A percentile compares a stretch with the other conserved stretches of the same genome.
Evolutionary conservation across 495 filamentous ascomycete genomes (phyloP).

Genomic region (Penicillium riverlandense): DNA sequence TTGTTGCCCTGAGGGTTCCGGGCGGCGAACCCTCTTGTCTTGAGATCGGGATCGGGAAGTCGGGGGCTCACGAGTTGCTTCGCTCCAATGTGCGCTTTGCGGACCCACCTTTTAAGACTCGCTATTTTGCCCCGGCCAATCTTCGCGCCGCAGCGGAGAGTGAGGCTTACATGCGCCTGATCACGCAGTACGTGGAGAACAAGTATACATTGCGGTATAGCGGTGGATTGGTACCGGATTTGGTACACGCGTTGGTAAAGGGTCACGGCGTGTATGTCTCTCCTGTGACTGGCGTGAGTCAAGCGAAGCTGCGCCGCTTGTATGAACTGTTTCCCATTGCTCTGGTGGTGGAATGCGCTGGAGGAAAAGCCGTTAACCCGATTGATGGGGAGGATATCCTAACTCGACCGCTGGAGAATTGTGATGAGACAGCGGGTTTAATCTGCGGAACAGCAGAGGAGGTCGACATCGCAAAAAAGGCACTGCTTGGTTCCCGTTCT

Average conservation of each 20-base stretch:
- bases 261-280: conserved; percentile 46
- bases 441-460: conserved; percentile 41
- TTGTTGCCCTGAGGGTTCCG: conserved; percentile 37
- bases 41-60: conserved; percentile 31
- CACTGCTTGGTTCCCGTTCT: not conserved
- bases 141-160: conserved; percentile 38
- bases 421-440: conserved; percentile 40
- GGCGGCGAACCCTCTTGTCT: conserved; percentile 22
- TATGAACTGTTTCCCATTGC: conserved; percentile 46
- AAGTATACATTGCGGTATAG: conserved; percentile 45
- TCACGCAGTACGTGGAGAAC: conserved; percentile 30
- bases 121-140: conserved; percentile 49
- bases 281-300: conserved; percentile 33
- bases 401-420: conserved; percentile 20
- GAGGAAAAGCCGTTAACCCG: conserved; percentile 39
- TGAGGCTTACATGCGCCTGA: conserved; percentile 30
- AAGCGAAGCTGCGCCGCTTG: conserved; percentile 42
- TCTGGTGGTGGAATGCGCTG: conserved; percentile 45
- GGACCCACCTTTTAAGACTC: conserved; percentile 20
- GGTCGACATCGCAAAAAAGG: conserved; percentile 28
- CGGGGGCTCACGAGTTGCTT: conserved; percentile 21
- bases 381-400: conserved; percentile 29
- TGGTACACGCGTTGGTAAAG: conserved; percentile 44
- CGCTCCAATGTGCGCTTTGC: conserved; percentile 21
- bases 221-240: conserved; percentile 46